Conservation (phyloP, 2,329 filamentous ascomycete genomes). For the Colletotrichum magnum region DNA sequence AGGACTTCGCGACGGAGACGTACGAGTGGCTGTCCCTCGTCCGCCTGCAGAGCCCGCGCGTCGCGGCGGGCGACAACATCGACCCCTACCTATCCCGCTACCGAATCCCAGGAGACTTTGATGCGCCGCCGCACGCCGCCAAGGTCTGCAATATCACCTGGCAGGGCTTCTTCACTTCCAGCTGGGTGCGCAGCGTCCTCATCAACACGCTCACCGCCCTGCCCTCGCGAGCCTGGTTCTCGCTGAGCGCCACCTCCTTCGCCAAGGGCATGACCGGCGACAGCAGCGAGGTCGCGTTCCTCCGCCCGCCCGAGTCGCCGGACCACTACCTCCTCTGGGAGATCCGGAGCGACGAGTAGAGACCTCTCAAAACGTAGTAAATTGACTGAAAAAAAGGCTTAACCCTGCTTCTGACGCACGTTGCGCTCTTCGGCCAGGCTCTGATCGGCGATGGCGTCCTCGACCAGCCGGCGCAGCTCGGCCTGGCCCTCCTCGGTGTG, state of each 20-base stretch:
- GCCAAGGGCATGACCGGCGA: slow-evolving; percentile 59
- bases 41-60: slow-evolving; percentile 74
- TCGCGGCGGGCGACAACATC: slow-evolving; percentile 69
- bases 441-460: slow-evolving; percentile 82
- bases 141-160: slow-evolving; percentile 68
- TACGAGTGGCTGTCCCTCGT: slow-evolving; percentile 85
- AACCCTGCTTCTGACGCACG: slow-evolving; percentile 74
- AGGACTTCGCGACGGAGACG: slow-evolving; percentile 73
- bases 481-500: slow-evolving; percentile 84
- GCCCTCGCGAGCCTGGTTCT: slow-evolving; percentile 67
- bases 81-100: slow-evolving; percentile 81
- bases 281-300: slow-evolving; percentile 65
- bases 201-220: slow-evolving; percentile 59
- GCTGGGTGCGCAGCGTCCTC: slow-evolving; percentile 66
- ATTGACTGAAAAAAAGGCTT: slow-evolving; percentile 45
- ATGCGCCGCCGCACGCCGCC: slow-evolving; percentile 43
- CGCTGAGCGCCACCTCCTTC: slow-evolving; percentile 67
- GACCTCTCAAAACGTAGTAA: neutral
- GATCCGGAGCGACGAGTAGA: slow-evolving; percentile 58
- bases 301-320: slow-evolving; percentile 63
- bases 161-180: slow-evolving; percentile 70
- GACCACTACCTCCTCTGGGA: slow-evolving; percentile 75
- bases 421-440: slow-evolving; percentile 74
- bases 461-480: slow-evolving; percentile 82
- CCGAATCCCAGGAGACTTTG: slow-evolving; percentile 61